Evolutionary conservation across 1,284 basidiomycete genomes (phyloP).

Genomic region (Neolentinus lepideus): DNA sequence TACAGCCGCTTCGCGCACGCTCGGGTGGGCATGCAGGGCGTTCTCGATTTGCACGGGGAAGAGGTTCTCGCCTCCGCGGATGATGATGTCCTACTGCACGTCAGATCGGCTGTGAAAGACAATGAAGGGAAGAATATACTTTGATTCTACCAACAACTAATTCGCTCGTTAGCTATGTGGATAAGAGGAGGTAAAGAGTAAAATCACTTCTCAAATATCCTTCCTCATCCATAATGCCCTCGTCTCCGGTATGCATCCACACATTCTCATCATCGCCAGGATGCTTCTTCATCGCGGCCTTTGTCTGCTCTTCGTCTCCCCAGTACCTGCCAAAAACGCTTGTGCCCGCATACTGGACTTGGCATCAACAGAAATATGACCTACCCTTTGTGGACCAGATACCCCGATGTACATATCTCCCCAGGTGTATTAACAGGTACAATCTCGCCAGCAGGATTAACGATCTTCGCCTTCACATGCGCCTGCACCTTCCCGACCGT

Average conservation of each 20-base stretch:
- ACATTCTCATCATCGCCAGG: slow-evolving; percentile 38
- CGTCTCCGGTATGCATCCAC: slow-evolving; percentile 86
- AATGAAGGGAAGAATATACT: slow-evolving; percentile 24
- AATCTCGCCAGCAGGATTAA: slow-evolving; percentile 51
- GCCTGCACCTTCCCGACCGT: slow-evolving; percentile 74
- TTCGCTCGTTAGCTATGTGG: slow-evolving; percentile 7
- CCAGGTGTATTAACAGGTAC: slow-evolving; percentile 65
- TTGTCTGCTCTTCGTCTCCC: slow-evolving; percentile 66
- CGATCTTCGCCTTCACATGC: slow-evolving; percentile 72
- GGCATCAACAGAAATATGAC: slow-evolving; percentile 9
- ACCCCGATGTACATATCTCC: slow-evolving; percentile 70
- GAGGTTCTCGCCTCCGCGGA: slow-evolving; percentile 84
- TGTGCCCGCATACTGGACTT: slow-evolving; percentile 5
- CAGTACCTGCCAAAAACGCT: slow-evolving; percentile 52
- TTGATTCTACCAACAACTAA: slow-evolving; percentile 75
- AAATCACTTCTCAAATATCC: slow-evolving; percentile 67
- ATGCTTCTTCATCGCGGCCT: slow-evolving; percentile 43
- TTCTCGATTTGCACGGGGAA: slow-evolving; percentile 87
- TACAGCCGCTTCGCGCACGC: slow-evolving; percentile 67
- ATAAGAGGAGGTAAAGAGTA: neutral
- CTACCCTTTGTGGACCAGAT: slow-evolving; percentile 73
- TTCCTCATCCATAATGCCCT: slow-evolving; percentile 77
- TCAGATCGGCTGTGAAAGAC: neutral
- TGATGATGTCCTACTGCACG: slow-evolving; percentile 66
- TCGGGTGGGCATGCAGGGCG: slow-evolving; percentile 51